These are phyloP conservation scores for Akebia trifoliata DNA, from an alignment of 164 flowering plant species.

Conservation along the genomic window DNA sequence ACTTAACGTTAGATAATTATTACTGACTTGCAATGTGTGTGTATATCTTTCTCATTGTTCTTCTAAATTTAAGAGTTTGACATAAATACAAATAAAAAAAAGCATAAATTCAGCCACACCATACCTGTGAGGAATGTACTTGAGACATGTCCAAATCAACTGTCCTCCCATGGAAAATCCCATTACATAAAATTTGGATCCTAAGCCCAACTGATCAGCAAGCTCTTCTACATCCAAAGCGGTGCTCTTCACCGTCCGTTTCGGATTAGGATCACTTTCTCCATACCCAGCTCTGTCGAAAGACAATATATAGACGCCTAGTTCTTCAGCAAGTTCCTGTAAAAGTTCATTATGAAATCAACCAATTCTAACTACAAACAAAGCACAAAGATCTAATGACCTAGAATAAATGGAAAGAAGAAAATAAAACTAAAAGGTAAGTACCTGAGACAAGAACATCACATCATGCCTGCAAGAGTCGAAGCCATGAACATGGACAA, in stretches of 20 bases:
- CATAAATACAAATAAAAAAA: neutral
- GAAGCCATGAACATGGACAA: slow-evolving; percentile 54
- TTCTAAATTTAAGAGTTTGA: too few relatives aligned
- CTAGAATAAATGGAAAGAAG: neutral
- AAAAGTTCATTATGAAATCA: slow-evolving; percentile 1
- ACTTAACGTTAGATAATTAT: too few relatives aligned
- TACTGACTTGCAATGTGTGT: neutral
- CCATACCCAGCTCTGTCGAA: slow-evolving; percentile 77
- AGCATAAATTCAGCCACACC: neutral
- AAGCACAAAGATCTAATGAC: neutral
- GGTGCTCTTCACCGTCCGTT: slow-evolving; percentile 41
- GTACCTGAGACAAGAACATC: slow-evolving; percentile 39
- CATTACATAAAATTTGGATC: slow-evolving; percentile 51
- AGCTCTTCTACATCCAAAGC: slow-evolving; percentile 70
- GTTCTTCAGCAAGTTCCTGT: slow-evolving; percentile 47
- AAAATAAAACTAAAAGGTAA: neutral
- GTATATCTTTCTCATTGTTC: too few relatives aligned
- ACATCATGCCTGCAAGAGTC: slow-evolving; percentile 43
- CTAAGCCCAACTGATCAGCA: slow-evolving; percentile 57
- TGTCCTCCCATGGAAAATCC: slow-evolving; percentile 66
- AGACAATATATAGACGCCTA: slow-evolving; percentile 50
- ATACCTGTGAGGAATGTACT: slow-evolving; percentile 68
- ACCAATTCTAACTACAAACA: neutral
- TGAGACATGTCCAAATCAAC: slow-evolving; percentile 52
- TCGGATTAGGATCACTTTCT: slow-evolving; percentile 70